These are phyloP conservation scores for Candida pseudoviswanathii DNA, from an alignment of 1,139 yeast genomes.

Conservation along the genomic window DNA sequence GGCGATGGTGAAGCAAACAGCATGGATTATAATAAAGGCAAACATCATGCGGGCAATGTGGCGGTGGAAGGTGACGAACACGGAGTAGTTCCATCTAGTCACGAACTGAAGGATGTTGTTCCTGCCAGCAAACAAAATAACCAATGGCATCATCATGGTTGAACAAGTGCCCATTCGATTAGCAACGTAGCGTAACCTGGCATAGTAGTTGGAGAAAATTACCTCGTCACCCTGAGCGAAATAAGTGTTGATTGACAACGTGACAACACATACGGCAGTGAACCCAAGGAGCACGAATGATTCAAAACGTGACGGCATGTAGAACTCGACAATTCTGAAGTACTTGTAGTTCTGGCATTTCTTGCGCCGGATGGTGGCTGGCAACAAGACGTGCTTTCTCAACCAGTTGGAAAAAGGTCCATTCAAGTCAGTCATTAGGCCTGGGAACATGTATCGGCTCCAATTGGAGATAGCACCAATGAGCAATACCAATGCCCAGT, in stretches of 20 bases:
- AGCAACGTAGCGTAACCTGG: constrained; percentile 36
- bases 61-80: constrained; percentile 53
- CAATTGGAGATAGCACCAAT: constrained; percentile 45
- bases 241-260: constrained; percentile 29
- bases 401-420: constrained; percentile 32
- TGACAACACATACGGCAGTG: constrained; percentile 43
- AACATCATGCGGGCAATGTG: constrained; percentile 51
- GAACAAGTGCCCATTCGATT: constrained; percentile 57
- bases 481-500: constrained; percentile 48
- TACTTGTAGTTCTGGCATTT: constrained; percentile 20
- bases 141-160: constrained; percentile 46
- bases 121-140: constrained; percentile 57
- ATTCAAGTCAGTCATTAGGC: constrained; percentile 20
- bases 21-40: constrained; percentile 36
- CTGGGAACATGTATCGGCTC: constrained; percentile 30
- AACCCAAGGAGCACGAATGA: constrained; percentile 46
- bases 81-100: constrained; percentile 57
- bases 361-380: constrained; percentile 36
- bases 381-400: constrained; percentile 41
- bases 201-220: constrained; percentile 18
- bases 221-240: constrained; percentile 22
- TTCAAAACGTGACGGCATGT: constrained; percentile 63
- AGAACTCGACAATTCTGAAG: constrained; percentile 26
- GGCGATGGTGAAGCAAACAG: constrained; percentile 28
- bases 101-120: constrained; percentile 50